Percentiles rank a stretch among this genome's conserved stretches.
Evolutionary conservation across 805 yeast species (phyloP).

Genomic region (Pichia eremophila): DNA sequence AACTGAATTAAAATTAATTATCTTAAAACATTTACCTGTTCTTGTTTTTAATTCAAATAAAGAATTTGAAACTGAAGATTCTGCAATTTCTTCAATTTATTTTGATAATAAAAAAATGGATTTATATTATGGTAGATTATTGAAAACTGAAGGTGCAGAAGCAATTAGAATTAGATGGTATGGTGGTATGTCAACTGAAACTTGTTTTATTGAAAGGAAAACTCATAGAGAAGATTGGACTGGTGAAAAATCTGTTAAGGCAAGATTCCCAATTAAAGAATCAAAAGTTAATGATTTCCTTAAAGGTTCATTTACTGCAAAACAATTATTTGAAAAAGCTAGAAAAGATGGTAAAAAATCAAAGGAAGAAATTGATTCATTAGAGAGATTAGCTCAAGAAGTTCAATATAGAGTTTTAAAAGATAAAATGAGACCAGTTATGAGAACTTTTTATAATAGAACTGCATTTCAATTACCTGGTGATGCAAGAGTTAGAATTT

Average conservation of each 20-base stretch:
- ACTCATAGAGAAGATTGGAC: slow-evolving; percentile 99
- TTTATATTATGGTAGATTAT: slow-evolving; percentile 84
- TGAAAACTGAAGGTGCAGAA: slow-evolving; percentile 98
- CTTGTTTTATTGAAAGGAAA: slow-evolving; percentile 91
- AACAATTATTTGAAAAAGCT: slow-evolving; percentile 85
- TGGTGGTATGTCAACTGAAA: slow-evolving; percentile 93
- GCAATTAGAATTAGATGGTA: slow-evolving; percentile 98
- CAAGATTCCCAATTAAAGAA: slow-evolving; percentile 88
- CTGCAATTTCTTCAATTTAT: slow-evolving; percentile 94
- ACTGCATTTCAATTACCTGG: slow-evolving; percentile 99
- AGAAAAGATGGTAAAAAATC: slow-evolving; percentile 89
- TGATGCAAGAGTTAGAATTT: slow-evolving; percentile 97
- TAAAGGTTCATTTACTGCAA: slow-evolving; percentile 76
- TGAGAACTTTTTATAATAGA: slow-evolving; percentile 93
- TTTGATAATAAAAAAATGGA: slow-evolving; percentile 87
- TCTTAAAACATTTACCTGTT: slow-evolving; percentile 92
- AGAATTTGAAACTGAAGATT: slow-evolving; percentile 89
- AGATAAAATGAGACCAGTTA: slow-evolving; percentile 82
- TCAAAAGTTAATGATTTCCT: slow-evolving; percentile 79
- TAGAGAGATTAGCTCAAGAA: slow-evolving; percentile 88
- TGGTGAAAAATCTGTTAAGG: slow-evolving; percentile 98
- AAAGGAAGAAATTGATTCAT: slow-evolving; percentile 75
- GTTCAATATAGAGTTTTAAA: slow-evolving; percentile 84
- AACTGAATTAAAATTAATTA: slow-evolving; percentile 87
- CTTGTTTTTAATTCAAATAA: slow-evolving; percentile 93